Evolutionary conservation across 306 rosid genomes (phyloP).

Genomic region (Malus orientalis): DNA sequence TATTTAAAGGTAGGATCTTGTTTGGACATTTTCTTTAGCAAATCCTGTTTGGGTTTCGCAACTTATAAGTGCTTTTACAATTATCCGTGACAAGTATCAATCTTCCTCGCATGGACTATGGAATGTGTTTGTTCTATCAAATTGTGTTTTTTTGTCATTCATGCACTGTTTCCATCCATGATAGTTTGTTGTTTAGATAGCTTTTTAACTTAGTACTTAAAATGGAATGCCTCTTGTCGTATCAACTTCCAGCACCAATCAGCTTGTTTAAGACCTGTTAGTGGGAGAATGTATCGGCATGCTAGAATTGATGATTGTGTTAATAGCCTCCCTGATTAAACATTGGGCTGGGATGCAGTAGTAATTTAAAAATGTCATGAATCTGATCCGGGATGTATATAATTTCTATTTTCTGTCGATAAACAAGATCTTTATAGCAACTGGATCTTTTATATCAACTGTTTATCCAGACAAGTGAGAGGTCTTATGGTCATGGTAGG

Average conservation of each 20-base stretch:
- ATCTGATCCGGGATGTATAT: not conserved
- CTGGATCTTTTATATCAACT: constrained; percentile 12
- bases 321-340: not conserved
- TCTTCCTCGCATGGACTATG: not conserved
- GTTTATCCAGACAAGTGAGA: constrained; percentile 27
- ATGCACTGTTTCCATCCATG: not conserved
- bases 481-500: constrained; percentile 43
- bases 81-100: not conserved
- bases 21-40: not conserved
- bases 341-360: not conserved
- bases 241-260: not conserved
- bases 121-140: not conserved
- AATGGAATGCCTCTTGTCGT: not conserved
- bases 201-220: not conserved
- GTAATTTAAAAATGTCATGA: not conserved
- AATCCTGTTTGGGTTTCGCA: not conserved
- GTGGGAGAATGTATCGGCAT: not conserved
- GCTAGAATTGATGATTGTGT: not conserved
- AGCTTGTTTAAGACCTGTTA: not conserved
- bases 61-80: not conserved
- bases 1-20: constrained; percentile 49
- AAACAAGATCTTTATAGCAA: constrained; percentile 11
- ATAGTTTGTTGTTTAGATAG: not conserved
- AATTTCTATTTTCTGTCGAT: not conserved
- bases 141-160: not conserved